Base-by-base conservation (phyloP, 2,329 filamentous ascomycete species). In the Huntiella decipiens region DNA sequence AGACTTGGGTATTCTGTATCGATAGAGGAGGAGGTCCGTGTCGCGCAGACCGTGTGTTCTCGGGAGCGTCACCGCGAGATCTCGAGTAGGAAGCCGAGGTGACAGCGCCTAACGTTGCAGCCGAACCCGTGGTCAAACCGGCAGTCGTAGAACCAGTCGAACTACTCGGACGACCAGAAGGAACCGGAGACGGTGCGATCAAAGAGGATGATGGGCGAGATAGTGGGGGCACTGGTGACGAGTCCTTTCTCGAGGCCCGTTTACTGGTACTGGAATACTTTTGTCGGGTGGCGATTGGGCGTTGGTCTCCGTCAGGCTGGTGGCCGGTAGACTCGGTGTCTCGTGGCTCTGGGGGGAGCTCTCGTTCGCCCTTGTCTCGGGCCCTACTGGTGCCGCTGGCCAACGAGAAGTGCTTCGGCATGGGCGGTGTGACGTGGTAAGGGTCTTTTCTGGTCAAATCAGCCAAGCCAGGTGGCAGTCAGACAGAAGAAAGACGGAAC, bases 21-120 rank as follows among this genome's bases (percentile, higher is more conserved):
- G 44, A 45, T 16, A 49, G 44, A 46, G 44, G 47, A 40, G 47
- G 47, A 40, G 47, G 47, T 40, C 44, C 47, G 35, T 49, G 44
- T 40, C 44, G 42, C 15, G 36, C 32, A 34, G 36, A 28, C 43
- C 36, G 46, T 36, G 34, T 44, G 36, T 44, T 36, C 34, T 36
- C 31, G 40, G 40, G 8, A 35, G n/a, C 16, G 28, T 34, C 13
- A 28, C 22, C 22, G 22, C 22, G 22, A 28, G 36, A 45, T 42
- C 38, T 45, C 40, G 40, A 17, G n/a, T 13, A 8, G 12, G 40
- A 28, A 28, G 22, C 22, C 22, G 22, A 28, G 22, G 19, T 40
- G 38, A 28, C 16, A 28, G 38, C 15, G 22, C 22, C 22, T 5
- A 28, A 28, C 22, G 22, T 28, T 28, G 22, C 22, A 28, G 22